Evolutionary conservation across 768 basidiomycete species (phyloP), one percentile per base, ranked within the genome.

Genomic region (Chlorophyllum brunneum): DNA sequence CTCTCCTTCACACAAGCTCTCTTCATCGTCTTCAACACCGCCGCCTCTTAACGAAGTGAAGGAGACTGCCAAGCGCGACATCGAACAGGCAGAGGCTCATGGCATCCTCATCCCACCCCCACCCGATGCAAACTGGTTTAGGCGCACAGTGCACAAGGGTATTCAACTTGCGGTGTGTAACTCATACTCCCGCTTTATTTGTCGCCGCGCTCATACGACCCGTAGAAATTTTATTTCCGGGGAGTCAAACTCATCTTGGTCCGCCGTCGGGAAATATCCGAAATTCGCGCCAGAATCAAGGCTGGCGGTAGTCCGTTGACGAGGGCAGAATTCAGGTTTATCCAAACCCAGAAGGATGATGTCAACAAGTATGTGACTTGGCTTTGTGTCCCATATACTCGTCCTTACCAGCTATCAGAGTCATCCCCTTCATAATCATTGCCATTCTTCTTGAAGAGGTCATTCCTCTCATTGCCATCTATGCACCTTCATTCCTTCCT

Each of bases 381-480:
- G 44, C 13, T 24, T 37, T 18, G 26, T 11, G 4, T 40, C 36
- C 31, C 20, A 48, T 33, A 22, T 50, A 29, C 36, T 13, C 34
- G 22, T 29, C 37, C 30, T 33, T 23, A 45, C 22, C 34, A 23
- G 13, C 26, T 40, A 58, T 40, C 55, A 88, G 89, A 70, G 77
- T 93, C 33, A 70, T 92, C 2, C 92, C 92, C 0, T 94, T 93
- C 69, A 62, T 91, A 7, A 58, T 88, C 59, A 81, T 92, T 54
- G 76, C 90, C 24, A 63, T 89, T 23, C 64, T 92, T 11, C 71
- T 90, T 1, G 92, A 94, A 65, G 92, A 94, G 66, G 64, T 87
- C 29, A 80, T 94, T 50, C 92, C 92, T 11, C 75, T 94, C 56
- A 80, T 92, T 56, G 89, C 89, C 23, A 80, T 94, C 55, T 93